Conservation (phyloP, 2,329 filamentous ascomycete species). For the Alternaria gaisen region DNA sequence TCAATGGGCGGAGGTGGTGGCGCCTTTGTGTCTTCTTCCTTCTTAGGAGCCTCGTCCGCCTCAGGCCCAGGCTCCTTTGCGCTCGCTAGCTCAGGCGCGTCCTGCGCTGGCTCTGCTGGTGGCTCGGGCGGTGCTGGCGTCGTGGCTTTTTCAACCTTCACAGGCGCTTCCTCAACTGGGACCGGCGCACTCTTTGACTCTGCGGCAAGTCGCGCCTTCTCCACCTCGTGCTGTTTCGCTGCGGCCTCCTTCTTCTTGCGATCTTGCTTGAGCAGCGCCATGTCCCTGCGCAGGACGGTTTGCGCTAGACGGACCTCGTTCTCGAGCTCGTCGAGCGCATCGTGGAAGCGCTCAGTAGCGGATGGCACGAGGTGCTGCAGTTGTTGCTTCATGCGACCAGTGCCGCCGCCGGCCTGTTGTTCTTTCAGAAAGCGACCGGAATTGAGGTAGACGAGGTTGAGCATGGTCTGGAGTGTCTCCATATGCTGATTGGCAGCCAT, state of each 20-base stretch:
- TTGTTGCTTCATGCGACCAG: slow-evolving; percentile 41
- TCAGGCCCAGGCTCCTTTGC: slow-evolving; percentile 22
- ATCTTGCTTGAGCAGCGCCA: slow-evolving; percentile 47
- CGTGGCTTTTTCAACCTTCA: slow-evolving; percentile 25
- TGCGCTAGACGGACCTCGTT: slow-evolving; percentile 53
- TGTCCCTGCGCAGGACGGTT: slow-evolving; percentile 47
- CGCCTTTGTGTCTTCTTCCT: slow-evolving; percentile 22
- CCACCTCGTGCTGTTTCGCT: slow-evolving; percentile 41
- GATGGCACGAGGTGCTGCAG: slow-evolving; percentile 53
- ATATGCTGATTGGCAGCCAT: slow-evolving; percentile 39
- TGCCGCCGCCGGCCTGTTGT: slow-evolving; percentile 42
- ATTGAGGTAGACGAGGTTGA: slow-evolving; percentile 58
- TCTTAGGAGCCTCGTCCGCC: slow-evolving; percentile 16
- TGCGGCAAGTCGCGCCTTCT: slow-evolving; percentile 43
- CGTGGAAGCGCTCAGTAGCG: slow-evolving; percentile 57
- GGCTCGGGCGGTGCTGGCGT: slow-evolving; percentile 24
- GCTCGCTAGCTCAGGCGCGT: slow-evolving; percentile 16
- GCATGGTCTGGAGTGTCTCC: slow-evolving; percentile 57
- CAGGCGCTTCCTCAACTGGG: slow-evolving; percentile 14
- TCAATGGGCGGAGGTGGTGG: slow-evolving; percentile 22
- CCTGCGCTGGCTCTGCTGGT: slow-evolving; percentile 6
- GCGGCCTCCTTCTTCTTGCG: slow-evolving; percentile 49
- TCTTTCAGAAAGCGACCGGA: slow-evolving; percentile 58
- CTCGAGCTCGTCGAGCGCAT: slow-evolving; percentile 62
- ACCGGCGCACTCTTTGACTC: slow-evolving; percentile 29